Evolutionary conservation across 192 early-diverging fungal genomes (phyloP).

Genomic region (Umbelopsis isabellina): DNA sequence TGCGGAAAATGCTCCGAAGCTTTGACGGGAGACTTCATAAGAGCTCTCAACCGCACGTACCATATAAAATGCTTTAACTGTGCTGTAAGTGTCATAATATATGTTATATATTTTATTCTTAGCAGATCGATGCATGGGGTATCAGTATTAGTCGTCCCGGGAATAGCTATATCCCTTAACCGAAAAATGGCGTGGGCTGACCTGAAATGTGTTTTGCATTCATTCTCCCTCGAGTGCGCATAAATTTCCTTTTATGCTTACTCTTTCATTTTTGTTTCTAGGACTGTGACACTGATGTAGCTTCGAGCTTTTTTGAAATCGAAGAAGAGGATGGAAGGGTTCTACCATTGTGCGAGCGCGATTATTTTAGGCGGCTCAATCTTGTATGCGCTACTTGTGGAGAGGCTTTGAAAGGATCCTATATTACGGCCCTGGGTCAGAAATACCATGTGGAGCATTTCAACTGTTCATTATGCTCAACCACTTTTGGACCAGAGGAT

Average conservation of each 20-base stretch:
- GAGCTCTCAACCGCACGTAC: constrained; percentile 79
- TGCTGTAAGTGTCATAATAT: constrained; percentile 62
- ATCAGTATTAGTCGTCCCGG: background rate
- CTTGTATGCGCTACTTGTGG: constrained; percentile 89
- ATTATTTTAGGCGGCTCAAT: constrained; percentile 86
- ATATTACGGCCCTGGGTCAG: constrained; percentile 89
- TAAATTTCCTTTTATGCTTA: constrained; percentile 46
- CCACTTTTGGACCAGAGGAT: constrained; percentile 93
- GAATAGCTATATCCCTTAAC: background rate
- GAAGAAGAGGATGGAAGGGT: constrained; percentile 60
- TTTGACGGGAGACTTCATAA: constrained; percentile 89
- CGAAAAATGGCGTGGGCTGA: background rate
- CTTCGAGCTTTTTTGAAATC: constrained; percentile 87
- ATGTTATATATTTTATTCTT: background rate
- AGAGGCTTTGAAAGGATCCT: constrained; percentile 85
- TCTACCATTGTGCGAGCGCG: constrained; percentile 79
- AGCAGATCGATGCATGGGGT: background rate
- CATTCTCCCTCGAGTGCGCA: constrained; percentile 26
- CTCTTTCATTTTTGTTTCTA: constrained; percentile 34
- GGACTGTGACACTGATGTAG: constrained; percentile 82
- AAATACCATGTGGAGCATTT: constrained; percentile 99
- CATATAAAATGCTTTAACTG: constrained; percentile 96
- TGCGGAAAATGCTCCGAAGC: constrained; percentile 71
- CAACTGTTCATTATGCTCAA: constrained; percentile 90
- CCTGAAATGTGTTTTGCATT: background rate